These are phyloP conservation scores for Litchi chinensis DNA, from an alignment of 345 rosid genomes.

Conservation along the genomic window DNA sequence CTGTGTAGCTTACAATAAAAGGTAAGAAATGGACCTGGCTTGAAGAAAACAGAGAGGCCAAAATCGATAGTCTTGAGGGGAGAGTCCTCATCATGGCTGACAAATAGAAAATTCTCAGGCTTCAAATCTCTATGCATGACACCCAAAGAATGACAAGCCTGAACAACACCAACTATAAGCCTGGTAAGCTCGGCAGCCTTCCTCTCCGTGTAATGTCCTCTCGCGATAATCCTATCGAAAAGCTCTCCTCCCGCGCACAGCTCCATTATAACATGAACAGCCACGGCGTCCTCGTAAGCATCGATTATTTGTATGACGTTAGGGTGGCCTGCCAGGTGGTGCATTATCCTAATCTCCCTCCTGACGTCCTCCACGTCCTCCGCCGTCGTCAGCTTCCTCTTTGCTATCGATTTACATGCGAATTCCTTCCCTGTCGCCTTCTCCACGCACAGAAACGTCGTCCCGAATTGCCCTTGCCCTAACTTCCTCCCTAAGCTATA, in stretches of 20 bases:
- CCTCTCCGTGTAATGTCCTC: conserved; percentile 84
- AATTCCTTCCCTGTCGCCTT: conserved; percentile 63
- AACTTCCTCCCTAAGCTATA: conserved; percentile 83
- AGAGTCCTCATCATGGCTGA: conserved; percentile 66
- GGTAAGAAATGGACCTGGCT: conserved; percentile 58
- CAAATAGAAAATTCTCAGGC: conserved; percentile 95
- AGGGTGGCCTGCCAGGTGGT: conserved; percentile 86
- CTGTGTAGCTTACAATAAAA: background rate
- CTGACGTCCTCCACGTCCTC: conserved; percentile 93
- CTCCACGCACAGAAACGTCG: conserved; percentile 78
- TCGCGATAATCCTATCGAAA: conserved; percentile 86
- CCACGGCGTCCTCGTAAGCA: conserved; percentile 90
- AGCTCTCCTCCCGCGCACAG: conserved; percentile 94
- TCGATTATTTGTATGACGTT: conserved; percentile 81
- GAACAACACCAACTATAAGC: conserved; percentile 76
- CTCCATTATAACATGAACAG: conserved; percentile 91
- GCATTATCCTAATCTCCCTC: conserved; percentile 97
- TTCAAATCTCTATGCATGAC: conserved; percentile 97
- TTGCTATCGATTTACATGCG: conserved; percentile 87
- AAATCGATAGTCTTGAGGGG: conserved; percentile 85
- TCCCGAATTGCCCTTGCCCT: conserved; percentile 98
- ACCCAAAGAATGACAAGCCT: conserved; percentile 94
- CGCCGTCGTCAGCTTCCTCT: conserved; percentile 65
- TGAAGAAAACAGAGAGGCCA: conserved; percentile 91
- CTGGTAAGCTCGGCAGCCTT: conserved; percentile 90